These are phyloP conservation scores for Paratinospora sagittata DNA, from an alignment of 164 flowering plant species.

Conservation along the genomic window DNA sequence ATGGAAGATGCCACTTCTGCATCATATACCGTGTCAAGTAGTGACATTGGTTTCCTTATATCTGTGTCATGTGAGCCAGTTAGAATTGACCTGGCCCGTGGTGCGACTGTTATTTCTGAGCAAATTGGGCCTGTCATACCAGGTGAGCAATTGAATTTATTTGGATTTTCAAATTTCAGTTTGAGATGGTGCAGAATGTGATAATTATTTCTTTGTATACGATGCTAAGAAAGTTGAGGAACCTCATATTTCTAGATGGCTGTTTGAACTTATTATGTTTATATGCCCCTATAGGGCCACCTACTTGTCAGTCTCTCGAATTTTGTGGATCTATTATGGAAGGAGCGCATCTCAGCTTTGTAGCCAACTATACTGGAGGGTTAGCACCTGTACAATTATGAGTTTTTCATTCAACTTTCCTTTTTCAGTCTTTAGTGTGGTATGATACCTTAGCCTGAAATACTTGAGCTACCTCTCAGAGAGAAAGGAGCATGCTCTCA, in stretches of 20 bases:
- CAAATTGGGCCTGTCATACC: constrained; percentile 78
- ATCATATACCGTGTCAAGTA: constrained; percentile 56
- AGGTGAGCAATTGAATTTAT: constrained; percentile 36
- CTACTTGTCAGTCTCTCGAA: constrained; percentile 72
- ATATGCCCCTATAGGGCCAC: constrained; percentile 49
- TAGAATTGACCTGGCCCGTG: constrained; percentile 88
- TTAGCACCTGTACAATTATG: constrained; percentile 20
- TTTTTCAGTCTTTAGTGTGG: neutral
- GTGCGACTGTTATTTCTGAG: constrained; percentile 74
- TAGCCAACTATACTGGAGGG: constrained; percentile 86
- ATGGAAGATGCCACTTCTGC: constrained; percentile 53
- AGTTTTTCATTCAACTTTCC: neutral
- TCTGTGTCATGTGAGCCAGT: constrained; percentile 94
- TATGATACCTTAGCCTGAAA: neutral
- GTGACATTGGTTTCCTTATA: constrained; percentile 72
- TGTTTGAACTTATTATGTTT: neutral
- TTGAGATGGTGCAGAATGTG: neutral
- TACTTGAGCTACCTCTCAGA: constrained; percentile 29
- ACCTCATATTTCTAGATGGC: neutral
- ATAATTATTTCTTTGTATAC: neutral
- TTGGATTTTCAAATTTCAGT: neutral
- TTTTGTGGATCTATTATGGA: constrained; percentile 68
- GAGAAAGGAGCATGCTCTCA: constrained; percentile 63
- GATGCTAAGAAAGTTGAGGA: neutral
- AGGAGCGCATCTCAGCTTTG: constrained; percentile 64